phyloP scores from a whole-genome alignment of 148 eudicot genomes.

The Camellia lanceoleosa region DNA sequence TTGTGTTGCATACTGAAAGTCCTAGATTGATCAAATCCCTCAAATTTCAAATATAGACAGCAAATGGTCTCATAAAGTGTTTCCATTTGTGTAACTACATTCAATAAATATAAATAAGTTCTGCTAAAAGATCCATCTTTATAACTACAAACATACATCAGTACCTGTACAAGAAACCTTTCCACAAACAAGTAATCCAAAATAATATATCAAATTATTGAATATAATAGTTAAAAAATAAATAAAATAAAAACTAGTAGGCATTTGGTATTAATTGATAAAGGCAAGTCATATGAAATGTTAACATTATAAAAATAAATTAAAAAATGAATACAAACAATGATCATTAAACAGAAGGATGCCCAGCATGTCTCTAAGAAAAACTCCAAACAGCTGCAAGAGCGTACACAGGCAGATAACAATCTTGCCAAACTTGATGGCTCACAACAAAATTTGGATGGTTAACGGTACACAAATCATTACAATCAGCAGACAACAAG shows the following conservation, averaged over 20 bases:
- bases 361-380: neutral
- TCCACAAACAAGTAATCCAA: neutral
- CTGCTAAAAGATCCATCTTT: neutral
- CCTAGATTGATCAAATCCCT: neutral
- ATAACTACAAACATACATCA: neutral
- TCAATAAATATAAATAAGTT: neutral
- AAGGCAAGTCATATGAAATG: neutral
- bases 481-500: conserved; percentile 4
- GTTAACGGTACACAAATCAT: neutral
- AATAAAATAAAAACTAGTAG: neutral
- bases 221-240: neutral
- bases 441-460: conserved; percentile 1
- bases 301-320: too few relatives aligned
- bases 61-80: neutral
- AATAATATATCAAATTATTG: neutral
- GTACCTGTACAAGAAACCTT: neutral
- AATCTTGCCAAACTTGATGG: neutral
- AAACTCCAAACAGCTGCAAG: neutral
- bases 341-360: neutral
- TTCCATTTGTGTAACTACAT: neutral
- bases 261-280: neutral
- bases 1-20: neutral
- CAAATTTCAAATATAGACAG: neutral
- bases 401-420: neutral
- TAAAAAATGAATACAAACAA: too few relatives aligned